phyloP scores from a whole-genome alignment of 2,329 filamentous ascomycete species.

The Falciphora oryzae region DNA sequence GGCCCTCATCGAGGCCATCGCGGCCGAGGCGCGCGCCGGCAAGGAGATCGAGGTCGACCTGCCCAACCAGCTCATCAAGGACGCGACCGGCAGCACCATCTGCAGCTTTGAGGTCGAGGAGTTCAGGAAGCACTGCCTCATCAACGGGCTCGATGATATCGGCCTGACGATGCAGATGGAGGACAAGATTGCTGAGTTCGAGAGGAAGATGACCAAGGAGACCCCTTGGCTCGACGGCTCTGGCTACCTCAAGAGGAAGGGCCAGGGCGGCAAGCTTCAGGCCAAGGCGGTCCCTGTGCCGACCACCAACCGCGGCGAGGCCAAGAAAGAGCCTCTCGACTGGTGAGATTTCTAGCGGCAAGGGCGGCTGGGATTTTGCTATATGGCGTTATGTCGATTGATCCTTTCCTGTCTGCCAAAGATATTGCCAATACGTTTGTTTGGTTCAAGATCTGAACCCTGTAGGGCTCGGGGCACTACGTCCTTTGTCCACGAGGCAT shows the following conservation, averaged over 20 bases:
- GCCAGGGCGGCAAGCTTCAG: conserved; percentile 47
- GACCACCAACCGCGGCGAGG: conserved; percentile 82
- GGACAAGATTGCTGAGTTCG: conserved; percentile 79
- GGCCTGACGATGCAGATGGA: conserved; percentile 90
- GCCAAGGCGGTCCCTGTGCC: conserved; percentile 65
- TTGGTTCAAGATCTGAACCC: not conserved
- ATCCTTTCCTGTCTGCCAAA: not conserved
- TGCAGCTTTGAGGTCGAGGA: conserved; percentile 81
- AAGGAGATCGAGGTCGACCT: conserved; percentile 87
- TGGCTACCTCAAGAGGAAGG: conserved; percentile 65
- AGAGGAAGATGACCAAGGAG: conserved; percentile 66
- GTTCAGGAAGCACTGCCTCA: conserved; percentile 89
- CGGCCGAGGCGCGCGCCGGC: conserved; percentile 71
- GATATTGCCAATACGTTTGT: not conserved
- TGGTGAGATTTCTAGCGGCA: conserved; percentile 56
- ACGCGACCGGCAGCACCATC: conserved; percentile 66
- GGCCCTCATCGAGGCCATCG: conserved; percentile 61
- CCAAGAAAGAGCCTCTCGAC: conserved; percentile 78
- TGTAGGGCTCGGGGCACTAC: not conserved
- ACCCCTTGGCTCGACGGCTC: conserved; percentile 91
- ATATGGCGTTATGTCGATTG: not conserved
- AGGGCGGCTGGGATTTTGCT: not conserved
- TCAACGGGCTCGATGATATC: conserved; percentile 94
- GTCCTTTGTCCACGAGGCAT: not conserved
- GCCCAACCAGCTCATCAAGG: conserved; percentile 75